Evolutionary conservation across 305 asterid genomes (phyloP).

Genomic region (Solanum hybrid): DNA sequence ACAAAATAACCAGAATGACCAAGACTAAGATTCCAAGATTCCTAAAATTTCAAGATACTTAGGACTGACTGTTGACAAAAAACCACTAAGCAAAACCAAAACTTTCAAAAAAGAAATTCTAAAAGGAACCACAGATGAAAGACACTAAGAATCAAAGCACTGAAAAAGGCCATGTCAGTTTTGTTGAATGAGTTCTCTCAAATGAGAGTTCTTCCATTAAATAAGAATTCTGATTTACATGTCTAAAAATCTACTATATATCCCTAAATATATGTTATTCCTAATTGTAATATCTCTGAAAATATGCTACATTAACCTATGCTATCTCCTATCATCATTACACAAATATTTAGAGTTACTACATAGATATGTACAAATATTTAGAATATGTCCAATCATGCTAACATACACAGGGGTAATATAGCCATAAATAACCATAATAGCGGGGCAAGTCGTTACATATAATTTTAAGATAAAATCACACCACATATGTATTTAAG

Average conservation of each 20-base stretch:
- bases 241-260: background rate
- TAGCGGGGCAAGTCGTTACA: background rate
- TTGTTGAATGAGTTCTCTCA: background rate
- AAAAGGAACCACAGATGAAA: background rate
- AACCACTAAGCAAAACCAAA: background rate
- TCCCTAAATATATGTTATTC: background rate
- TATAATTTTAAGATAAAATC: background rate
- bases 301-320: background rate
- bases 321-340: background rate
- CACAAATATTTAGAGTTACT: background rate
- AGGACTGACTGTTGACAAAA: background rate
- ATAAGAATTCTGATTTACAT: background rate
- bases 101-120: background rate
- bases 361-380: background rate
- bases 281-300: background rate
- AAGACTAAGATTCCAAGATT: background rate
- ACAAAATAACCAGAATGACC: background rate
- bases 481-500: background rate
- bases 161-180: background rate
- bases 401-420: background rate
- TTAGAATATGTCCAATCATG: background rate
- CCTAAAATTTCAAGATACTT: background rate
- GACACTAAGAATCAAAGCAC: background rate
- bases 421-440: background rate
- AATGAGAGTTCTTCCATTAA: background rate